These are phyloP conservation scores for Zarea fungicola DNA, from an alignment of 2,329 filamentous ascomycete genomes.

Conservation along the genomic window DNA sequence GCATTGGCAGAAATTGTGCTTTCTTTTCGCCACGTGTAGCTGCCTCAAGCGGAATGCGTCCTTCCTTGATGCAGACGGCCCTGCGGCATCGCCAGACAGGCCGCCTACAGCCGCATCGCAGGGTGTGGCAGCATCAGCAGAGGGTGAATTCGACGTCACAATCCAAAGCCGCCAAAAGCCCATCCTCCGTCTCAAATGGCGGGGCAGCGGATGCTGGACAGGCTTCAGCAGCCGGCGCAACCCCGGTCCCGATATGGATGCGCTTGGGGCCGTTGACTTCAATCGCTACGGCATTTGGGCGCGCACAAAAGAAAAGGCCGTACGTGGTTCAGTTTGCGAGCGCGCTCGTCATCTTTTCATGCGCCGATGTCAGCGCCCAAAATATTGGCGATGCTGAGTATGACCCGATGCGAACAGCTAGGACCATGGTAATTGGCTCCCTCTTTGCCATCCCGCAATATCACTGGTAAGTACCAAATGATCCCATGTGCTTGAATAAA, in stretches of 20 bases:
- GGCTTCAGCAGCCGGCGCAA: not conserved
- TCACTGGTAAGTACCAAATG: constrained; percentile 60
- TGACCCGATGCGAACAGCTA: constrained; percentile 61
- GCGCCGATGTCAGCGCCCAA: constrained; percentile 74
- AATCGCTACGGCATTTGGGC: constrained; percentile 56
- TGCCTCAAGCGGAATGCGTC: not conserved
- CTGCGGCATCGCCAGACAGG: constrained; percentile 1
- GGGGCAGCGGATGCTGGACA: not conserved
- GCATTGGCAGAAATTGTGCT: too few species aligned
- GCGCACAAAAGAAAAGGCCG: constrained; percentile 65
- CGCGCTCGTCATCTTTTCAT: constrained; percentile 71
- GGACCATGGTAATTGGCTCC: constrained; percentile 70
- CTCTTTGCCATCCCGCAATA: constrained; percentile 72
- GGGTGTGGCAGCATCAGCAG: not conserved
- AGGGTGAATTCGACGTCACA: not conserved
- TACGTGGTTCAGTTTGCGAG: constrained; percentile 75
- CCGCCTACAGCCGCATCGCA: not conserved
- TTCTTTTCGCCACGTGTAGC: not conserved
- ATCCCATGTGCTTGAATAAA: not conserved
- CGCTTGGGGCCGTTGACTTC: constrained; percentile 53
- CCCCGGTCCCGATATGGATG: constrained; percentile 44
- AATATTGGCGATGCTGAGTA: constrained; percentile 59
- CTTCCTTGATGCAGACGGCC: not conserved
- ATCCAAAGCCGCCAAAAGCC: not conserved
- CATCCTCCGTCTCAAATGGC: too few species aligned